A percentile compares a stretch with the other conserved stretches of the same genome.
phyloP scores from a whole-genome alignment of 177 flowering plant genomes.

The Vitis hybrid region DNA sequence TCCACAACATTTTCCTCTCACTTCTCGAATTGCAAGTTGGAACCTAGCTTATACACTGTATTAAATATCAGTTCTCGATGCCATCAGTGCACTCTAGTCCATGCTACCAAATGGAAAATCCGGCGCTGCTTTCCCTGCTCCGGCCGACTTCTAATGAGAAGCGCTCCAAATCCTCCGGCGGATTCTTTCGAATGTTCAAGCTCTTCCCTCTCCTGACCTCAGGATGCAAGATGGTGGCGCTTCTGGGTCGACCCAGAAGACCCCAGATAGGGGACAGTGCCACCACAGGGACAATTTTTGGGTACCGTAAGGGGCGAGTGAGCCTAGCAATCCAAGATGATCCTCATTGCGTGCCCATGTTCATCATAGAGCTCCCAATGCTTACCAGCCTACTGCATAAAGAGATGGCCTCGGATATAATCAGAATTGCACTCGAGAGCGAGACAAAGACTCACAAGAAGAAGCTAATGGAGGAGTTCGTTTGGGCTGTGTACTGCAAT shows the following conservation, averaged over 20 bases:
- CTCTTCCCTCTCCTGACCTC: conserved; percentile 72
- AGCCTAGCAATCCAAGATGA: conserved; percentile 74
- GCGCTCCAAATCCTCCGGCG: conserved; percentile 34
- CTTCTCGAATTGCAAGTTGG: not conserved
- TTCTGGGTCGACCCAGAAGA: conserved; percentile 59
- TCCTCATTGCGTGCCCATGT: conserved; percentile 61
- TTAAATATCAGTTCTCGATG: conserved; percentile 11
- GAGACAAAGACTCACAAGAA: conserved; percentile 64
- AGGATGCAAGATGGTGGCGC: conserved; percentile 83
- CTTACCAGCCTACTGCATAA: conserved; percentile 52
- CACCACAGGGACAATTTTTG: conserved; percentile 70
- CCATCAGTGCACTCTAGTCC: conserved; percentile 44
- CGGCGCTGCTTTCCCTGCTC: conserved; percentile 52
- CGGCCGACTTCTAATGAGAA: conserved; percentile 33
- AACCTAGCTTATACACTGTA: not conserved
- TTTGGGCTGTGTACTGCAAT: conserved; percentile 86
- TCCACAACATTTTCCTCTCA: not conserved
- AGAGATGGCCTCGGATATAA: conserved; percentile 69
- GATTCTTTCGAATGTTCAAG: conserved; percentile 72
- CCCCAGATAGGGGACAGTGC: conserved; percentile 46
- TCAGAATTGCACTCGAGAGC: conserved; percentile 77
- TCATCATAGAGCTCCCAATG: conserved; percentile 78
- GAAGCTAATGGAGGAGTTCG: conserved; percentile 72
- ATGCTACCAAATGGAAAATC: conserved; percentile 60
- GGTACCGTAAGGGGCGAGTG: conserved; percentile 66